Evolutionary conservation across 371 early-diverging fungal species (phyloP).

Genomic region (Mucor plumbeus): DNA sequence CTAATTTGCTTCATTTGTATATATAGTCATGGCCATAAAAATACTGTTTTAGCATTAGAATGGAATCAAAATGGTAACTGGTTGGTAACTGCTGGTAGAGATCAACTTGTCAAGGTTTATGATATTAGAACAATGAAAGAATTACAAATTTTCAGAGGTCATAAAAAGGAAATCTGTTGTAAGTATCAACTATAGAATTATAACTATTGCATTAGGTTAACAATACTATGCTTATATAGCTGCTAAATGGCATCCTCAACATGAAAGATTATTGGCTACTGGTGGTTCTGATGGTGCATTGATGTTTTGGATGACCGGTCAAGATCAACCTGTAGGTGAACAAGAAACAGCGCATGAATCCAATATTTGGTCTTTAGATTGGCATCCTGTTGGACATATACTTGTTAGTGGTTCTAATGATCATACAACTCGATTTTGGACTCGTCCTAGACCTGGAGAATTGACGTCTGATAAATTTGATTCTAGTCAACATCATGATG

Average conservation of each 20-base stretch:
- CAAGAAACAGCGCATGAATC: slow-evolving; percentile 94
- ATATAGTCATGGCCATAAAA: slow-evolving; percentile 94
- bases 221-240: slow-evolving; percentile 43
- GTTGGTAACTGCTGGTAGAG: slow-evolving; percentile 95
- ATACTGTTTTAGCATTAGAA: slow-evolving; percentile 89
- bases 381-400: slow-evolving; percentile 99
- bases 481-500: slow-evolving; percentile 59
- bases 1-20: neutral
- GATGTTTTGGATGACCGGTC: slow-evolving; percentile 92
- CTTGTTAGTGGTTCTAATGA: slow-evolving; percentile 98
- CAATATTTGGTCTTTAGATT: slow-evolving; percentile 98
- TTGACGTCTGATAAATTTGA: slow-evolving; percentile 63
- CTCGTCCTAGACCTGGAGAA: slow-evolving; percentile 94
- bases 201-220: neutral
- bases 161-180: slow-evolving; percentile 95
- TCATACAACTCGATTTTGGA: slow-evolving; percentile 99
- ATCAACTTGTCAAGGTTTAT: slow-evolving; percentile 94
- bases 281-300: slow-evolving; percentile 97
- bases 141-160: slow-evolving; percentile 89
- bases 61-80: slow-evolving; percentile 99
- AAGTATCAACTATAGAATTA: slow-evolving; percentile 34
- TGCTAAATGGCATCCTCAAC: slow-evolving; percentile 96
- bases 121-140: slow-evolving; percentile 98
- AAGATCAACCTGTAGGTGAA: slow-evolving; percentile 68
- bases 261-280: slow-evolving; percentile 91